Percentiles rank a stretch among this genome's conserved stretches.
Evolutionary conservation across 129 eudicot species (phyloP).

Genomic region (Lactuca sativa): DNA sequence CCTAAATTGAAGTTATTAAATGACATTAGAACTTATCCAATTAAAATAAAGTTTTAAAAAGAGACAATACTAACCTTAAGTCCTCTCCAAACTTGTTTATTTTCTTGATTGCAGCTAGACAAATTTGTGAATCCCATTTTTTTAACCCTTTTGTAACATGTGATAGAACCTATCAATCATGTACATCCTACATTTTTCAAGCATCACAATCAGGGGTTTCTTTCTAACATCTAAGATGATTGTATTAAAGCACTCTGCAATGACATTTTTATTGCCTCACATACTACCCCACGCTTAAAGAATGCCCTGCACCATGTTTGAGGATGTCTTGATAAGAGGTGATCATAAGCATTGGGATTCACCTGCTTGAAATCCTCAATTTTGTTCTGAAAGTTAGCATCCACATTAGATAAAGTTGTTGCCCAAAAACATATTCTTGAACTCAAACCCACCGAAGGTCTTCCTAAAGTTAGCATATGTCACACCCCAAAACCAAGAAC

Average conservation of each 20-base stretch:
- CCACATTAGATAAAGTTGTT: not conserved
- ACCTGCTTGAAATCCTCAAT: not conserved
- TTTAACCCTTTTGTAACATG: too few relatives aligned
- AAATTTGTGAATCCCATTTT: too few relatives aligned
- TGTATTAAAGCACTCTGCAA: slow-evolving; percentile 8
- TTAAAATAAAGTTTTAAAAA: too few relatives aligned
- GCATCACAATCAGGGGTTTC: slow-evolving; percentile 6
- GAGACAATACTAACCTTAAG: too few relatives aligned
- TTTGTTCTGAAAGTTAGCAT: not conserved
- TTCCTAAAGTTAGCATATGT: slow-evolving; percentile 14
- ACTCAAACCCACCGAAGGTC: not conserved
- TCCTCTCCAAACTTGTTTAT: too few relatives aligned
- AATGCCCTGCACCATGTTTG: slow-evolving; percentile 4
- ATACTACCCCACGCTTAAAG: not conserved
- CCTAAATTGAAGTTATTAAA: too few relatives aligned
- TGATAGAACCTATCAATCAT: not conserved
- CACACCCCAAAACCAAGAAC: too few relatives aligned
- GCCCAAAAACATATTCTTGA: not conserved
- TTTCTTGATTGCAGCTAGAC: too few relatives aligned
- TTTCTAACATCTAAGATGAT: not conserved
- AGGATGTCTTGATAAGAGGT: slow-evolving; percentile 1
- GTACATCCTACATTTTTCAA: not conserved
- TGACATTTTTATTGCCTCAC: slow-evolving; percentile 9
- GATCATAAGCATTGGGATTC: not conserved
- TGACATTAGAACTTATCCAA: too few relatives aligned